Evolutionary conservation across 2,329 filamentous ascomycete genomes (phyloP), one percentile per base, ranked within the genome.

Genomic region (Botryotinia globosa): DNA sequence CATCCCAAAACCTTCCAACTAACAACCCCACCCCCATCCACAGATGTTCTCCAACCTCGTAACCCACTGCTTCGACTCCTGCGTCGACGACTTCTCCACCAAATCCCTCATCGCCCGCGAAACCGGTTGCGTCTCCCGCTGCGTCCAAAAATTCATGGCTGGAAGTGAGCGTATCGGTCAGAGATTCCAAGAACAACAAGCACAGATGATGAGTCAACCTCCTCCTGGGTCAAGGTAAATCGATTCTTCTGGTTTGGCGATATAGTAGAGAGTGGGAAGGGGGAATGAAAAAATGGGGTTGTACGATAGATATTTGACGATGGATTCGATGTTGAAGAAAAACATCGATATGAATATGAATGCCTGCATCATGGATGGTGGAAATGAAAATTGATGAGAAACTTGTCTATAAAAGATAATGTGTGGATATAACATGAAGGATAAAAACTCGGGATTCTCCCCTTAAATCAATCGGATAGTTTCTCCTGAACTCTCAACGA

Each of bases 11-110:
- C 4, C 12, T 12, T 16, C 51, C 37, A 44, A 58, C 62, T 59
- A 66, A 72, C 20, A 61, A 34, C 29, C 65, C 25, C 18, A 25
- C 29, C 44, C 44, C 29, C 44, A 44, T 25, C 42, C 32, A 32
- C n/a, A 89, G 87, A 84, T 89, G 82, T 88, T 88, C 80, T 85
- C 84, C 80, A 90, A 89, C 84, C 87, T 93, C 72, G 92, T 94
- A 79, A 91, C 94, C 83, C 89, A 91, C 85, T 99, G 96, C 89
- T 99, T 99, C 88, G 91, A 93, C 82, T 92, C 96, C 84, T 99
- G 96, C 87, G 90, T 99, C 84, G 95, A 94, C 84, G 94, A 98
- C 87, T 99, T 99, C 89, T 97, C 94, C 81, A 97, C 94, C 85
- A 98, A 98, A 86, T 93, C 94, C 66, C 89, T 99, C 77, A 91